Conservation (phyloP, 208 protist genomes). For the Polymyxa betae region DNA sequence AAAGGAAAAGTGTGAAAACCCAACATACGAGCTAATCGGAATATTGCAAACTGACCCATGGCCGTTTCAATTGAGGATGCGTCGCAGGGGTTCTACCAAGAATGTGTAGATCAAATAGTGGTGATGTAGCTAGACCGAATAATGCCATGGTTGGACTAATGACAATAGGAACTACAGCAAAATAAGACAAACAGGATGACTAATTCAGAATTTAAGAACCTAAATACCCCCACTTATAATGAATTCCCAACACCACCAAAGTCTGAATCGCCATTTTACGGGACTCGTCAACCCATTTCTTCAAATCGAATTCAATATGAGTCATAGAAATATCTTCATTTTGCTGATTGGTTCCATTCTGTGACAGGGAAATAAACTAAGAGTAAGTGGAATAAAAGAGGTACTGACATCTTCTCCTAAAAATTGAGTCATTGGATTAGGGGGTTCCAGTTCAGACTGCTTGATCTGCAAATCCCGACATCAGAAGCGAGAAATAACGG, state of each 20-base stretch:
- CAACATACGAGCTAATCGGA: neutral
- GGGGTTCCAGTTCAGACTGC: constrained; percentile 8
- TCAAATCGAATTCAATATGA: constrained; percentile 31
- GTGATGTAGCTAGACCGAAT: neutral
- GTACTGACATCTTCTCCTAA: neutral
- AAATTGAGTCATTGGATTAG: constrained; percentile 16
- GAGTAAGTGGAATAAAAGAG: neutral
- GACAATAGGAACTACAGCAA: neutral
- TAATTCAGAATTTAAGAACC: neutral
- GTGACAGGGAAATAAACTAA: neutral
- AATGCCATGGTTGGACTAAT: constrained; percentile 37
- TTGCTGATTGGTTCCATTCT: neutral
- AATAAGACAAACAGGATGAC: neutral
- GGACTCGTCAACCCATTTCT: constrained; percentile 7
- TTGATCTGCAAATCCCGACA: neutral
- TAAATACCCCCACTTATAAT: constrained; percentile 32
- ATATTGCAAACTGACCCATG: neutral
- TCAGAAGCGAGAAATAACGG: neutral
- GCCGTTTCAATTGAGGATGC: neutral
- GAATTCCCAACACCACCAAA: neutral
- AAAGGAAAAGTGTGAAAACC: neutral
- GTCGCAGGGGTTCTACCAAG: constrained; percentile 5
- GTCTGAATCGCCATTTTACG: neutral
- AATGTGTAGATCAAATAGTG: constrained; percentile 40
- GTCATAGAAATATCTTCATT: constrained; percentile 13